Percentiles rank a stretch among this genome's conserved stretches.
Conservation (phyloP, 192 early-diverging fungal species). For the Haplosporangium gracile region DNA sequence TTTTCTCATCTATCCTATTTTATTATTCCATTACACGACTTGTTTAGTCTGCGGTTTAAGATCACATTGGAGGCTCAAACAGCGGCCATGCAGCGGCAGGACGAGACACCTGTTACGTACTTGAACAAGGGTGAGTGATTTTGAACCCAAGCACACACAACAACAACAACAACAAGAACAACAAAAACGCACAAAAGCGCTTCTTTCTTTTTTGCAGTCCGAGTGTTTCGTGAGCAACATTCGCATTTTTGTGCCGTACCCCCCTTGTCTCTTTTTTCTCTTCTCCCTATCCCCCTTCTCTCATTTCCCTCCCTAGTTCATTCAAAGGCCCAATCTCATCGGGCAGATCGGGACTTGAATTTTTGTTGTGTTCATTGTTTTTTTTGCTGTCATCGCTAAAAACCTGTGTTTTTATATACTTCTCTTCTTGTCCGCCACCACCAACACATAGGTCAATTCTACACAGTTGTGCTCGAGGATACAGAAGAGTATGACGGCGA, state of each 20-base stretch:
- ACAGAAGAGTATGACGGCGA: conserved; percentile 61
- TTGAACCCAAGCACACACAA: neutral
- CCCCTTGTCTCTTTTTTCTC: too few species aligned
- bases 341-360: neutral
- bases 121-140: conserved; percentile 75
- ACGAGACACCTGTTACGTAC: conserved; percentile 76
- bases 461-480: conserved; percentile 70
- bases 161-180: neutral
- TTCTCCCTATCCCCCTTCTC: neutral
- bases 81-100: conserved; percentile 66
- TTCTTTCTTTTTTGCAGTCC: neutral
- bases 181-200: neutral
- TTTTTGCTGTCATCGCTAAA: neutral
- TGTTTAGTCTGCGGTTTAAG: conserved; percentile 49
- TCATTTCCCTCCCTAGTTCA: neutral
- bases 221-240: neutral
- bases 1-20: neutral
- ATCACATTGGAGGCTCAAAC: conserved; percentile 65
- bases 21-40: neutral
- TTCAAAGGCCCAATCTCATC: neutral
- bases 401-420: neutral
- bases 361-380: neutral
- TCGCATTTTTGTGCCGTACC: too few species aligned
- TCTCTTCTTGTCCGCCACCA: neutral
- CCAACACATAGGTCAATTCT: conserved; percentile 65